These are phyloP conservation scores for Thielaviopsis cerberus DNA, from an alignment of 2,329 filamentous ascomycete genomes.

Conservation along the genomic window DNA sequence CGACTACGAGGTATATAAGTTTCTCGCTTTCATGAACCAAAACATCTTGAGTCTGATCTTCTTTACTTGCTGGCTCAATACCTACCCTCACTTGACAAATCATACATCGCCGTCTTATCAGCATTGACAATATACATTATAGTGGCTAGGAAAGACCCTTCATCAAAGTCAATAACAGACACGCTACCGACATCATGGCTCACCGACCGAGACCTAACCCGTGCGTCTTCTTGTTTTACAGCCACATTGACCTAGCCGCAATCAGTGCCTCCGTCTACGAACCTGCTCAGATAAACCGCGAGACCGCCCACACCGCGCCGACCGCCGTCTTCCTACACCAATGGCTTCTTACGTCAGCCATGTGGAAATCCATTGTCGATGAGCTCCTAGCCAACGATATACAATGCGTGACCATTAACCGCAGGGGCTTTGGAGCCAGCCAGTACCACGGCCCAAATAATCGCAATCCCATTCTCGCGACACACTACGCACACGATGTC, in stretches of 20 bases:
- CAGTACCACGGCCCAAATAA: not conserved
- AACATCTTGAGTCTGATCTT: too few relatives aligned
- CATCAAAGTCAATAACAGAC: not conserved
- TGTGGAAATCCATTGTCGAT: not conserved
- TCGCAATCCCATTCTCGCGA: not conserved
- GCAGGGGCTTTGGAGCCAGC: not conserved
- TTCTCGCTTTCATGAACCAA: too few relatives aligned
- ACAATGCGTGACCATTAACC: conserved; percentile 2
- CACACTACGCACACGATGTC: not conserved
- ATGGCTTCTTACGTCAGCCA: conserved; percentile 1
- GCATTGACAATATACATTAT: too few relatives aligned
- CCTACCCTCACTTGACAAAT: too few relatives aligned
- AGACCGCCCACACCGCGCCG: not conserved
- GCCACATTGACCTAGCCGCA: not conserved
- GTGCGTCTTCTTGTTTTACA: not conserved
- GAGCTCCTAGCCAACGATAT: not conserved
- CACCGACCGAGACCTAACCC: not conserved
- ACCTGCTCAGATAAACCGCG: not conserved
- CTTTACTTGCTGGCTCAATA: too few relatives aligned
- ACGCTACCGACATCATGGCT: not conserved
- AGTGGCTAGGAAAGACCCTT: too few relatives aligned
- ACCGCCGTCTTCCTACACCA: conserved; percentile 5
- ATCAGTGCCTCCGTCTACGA: not conserved
- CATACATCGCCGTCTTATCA: too few relatives aligned
- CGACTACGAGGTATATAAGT: too few relatives aligned